These are phyloP conservation scores for Syzygium aromaticum DNA, from an alignment of 345 rosid genomes.

Conservation along the genomic window DNA sequence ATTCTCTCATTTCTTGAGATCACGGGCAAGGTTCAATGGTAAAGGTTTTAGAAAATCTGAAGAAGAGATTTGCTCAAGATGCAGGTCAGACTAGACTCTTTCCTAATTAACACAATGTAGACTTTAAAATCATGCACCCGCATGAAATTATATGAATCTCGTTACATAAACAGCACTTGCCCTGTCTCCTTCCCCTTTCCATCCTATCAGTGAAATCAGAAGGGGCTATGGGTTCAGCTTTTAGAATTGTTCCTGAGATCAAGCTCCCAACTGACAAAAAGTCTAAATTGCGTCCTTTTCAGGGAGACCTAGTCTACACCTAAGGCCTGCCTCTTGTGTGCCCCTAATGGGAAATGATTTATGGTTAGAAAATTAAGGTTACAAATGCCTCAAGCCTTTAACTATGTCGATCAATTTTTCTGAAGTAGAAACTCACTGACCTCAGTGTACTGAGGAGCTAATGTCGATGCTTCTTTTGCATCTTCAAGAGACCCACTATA, in stretches of 20 bases:
- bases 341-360: not conserved
- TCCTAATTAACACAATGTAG: not conserved
- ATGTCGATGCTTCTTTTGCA: constrained; percentile 36
- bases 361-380: not conserved
- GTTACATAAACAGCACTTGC: not conserved
- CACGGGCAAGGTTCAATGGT: not conserved
- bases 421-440: constrained; percentile 14
- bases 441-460: constrained; percentile 54
- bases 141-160: not conserved
- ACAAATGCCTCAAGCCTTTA: not conserved
- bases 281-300: not conserved
- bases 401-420: not conserved
- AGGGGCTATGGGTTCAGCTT: not conserved
- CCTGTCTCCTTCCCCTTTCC: not conserved
- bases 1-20: not conserved
- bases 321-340: not conserved
- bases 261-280: not conserved
- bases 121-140: not conserved
- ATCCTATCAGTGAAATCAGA: not conserved
- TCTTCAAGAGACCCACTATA: constrained; percentile 68
- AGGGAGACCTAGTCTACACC: no score
- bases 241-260: not conserved
- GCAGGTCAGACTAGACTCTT: not conserved
- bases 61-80: not conserved
- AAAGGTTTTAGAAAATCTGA: not conserved